A percentile compares a stretch with the other conserved stretches of the same genome.
Evolutionary conservation across 1,284 basidiomycete species (phyloP).

Genomic region (Volvariella surrecta): DNA sequence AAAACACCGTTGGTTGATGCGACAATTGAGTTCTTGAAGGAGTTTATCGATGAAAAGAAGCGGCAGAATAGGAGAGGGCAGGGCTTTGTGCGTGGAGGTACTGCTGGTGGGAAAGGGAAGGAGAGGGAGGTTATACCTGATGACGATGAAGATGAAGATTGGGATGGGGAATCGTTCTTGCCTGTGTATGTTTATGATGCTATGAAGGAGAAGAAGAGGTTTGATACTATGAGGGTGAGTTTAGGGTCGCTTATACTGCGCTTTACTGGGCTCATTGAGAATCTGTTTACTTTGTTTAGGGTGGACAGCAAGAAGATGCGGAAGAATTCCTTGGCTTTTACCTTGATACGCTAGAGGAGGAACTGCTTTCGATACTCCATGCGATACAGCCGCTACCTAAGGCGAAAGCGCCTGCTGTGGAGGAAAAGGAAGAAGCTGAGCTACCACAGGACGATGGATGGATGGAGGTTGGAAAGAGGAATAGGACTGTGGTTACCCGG

Average conservation of each 20-base stretch:
- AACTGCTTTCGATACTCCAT: constrained; percentile 64
- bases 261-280: constrained; percentile 1
- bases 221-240: constrained; percentile 86
- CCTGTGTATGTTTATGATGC: constrained; percentile 91
- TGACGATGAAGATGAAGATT: constrained; percentile 32
- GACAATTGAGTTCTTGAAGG: constrained; percentile 73
- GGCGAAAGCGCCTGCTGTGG: constrained; percentile 21
- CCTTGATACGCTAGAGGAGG: constrained; percentile 92
- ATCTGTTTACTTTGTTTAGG: constrained; percentile 28
- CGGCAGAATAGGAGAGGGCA: constrained; percentile 22
- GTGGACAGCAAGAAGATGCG: constrained; percentile 95
- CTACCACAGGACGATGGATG: constrained; percentile 57
- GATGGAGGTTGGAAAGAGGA: constrained; percentile 92
- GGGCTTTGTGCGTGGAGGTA: constrained; percentile 11
- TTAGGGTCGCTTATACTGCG: constrained; percentile 7
- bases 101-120: constrained; percentile 29
- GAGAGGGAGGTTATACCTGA: constrained; percentile 17
- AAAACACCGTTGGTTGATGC: constrained; percentile 78
- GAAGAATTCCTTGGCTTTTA: constrained; percentile 99
- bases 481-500: constrained; percentile 77
- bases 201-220: constrained; percentile 92
- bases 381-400: constrained; percentile 30
- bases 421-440: constrained; percentile 37
- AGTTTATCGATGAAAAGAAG: constrained; percentile 40
- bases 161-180: constrained; percentile 63